A percentile compares a stretch with the other conserved stretches of the same genome.
Evolutionary conservation across 23 red algal species (phyloP).

Genomic region (Gracilariopsis chorda): DNA sequence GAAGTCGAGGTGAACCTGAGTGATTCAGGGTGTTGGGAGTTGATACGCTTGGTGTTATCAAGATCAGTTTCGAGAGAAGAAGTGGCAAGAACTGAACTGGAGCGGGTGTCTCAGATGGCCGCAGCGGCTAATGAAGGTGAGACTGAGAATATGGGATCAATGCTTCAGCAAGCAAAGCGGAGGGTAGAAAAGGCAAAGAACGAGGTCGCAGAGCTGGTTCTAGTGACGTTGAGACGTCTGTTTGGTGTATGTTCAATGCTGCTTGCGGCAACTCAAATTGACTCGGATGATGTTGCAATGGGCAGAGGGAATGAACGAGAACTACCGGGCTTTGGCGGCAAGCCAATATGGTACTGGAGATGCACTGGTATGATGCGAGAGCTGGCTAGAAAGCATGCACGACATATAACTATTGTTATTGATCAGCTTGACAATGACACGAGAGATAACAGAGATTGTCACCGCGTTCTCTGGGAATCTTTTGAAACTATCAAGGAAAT

Average conservation of each 20-base stretch:
- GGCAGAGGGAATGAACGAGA: conserved; percentile 4
- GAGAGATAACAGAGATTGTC: conserved; percentile 36
- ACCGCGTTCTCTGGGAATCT: conserved; percentile 54
- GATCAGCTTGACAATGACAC: conserved; percentile 49
- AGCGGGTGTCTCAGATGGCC: conserved; percentile 47
- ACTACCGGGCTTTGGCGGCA: conserved; percentile 46
- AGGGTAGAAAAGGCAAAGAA: conserved; percentile 24
- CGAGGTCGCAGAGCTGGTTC: conserved; percentile 37
- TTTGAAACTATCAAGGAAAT: conserved; percentile 60
- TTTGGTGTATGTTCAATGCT: conserved; percentile 33
- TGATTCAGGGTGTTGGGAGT: conserved; percentile 56
- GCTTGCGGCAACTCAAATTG: background rate
- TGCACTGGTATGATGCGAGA: conserved; percentile 63
- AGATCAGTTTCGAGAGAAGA: conserved; percentile 54
- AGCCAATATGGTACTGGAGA: conserved; percentile 56
- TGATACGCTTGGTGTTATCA: conserved; percentile 57
- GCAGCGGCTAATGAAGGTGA: conserved; percentile 81
- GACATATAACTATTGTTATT: conserved; percentile 45
- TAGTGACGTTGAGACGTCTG: conserved; percentile 28
- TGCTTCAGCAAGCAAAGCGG: conserved; percentile 54
- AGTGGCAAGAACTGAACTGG: conserved; percentile 46
- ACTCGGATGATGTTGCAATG: conserved; percentile 7
- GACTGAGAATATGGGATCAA: conserved; percentile 39
- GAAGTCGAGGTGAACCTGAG: conserved; percentile 35
- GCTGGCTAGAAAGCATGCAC: conserved; percentile 45